Base-by-base conservation (phyloP, 768 basidiomycete genomes). In the Holtermanniella nyarrowii region DNA sequence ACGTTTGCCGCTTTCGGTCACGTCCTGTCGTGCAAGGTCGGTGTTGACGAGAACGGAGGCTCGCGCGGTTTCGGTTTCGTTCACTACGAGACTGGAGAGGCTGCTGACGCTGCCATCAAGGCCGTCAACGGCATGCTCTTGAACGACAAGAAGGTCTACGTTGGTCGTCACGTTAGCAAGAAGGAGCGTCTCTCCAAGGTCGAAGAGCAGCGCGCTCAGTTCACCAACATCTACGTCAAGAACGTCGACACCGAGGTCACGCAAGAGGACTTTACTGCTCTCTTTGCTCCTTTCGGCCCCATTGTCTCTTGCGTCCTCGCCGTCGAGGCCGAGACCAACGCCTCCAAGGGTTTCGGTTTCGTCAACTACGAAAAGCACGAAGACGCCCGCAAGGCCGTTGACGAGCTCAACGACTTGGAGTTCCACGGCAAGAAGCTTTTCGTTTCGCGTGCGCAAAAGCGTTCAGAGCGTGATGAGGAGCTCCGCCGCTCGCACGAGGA, bases 111-210 rank as follows among this genome's bases (percentile, higher is more conserved):
- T 46, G 95, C 95, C 60, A 96, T 99, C 79, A 91, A 95, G 75
- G 85, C 88, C 50, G 95, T 97, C 70, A 95, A 99, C 71, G 90
- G 93, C 59, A 99, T 99, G 95, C 74, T 99, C 60, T 78, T 99
- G 71, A 97, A 97, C 74, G 95, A 99, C 78, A 96, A 95, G 77
- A 96, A 97, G 78, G 95, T 99, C 60, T 99, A 84, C 64, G 95
- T 99, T 60, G 95, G 95, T 50, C 80, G 89, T 68, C 93, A 99
- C 75, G 86, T 97, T 70, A 88, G 89, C 55, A 87, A 88, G 79
- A 95, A 93, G 83, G 95, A 97, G 75, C 86, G 95, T 60, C 88
- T 93, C 76, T 90, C 90, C 71, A 96, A 99, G 76, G 78, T 97
- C 56, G 95, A 97, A 66, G 93, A 99, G 76, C 87, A 89, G 82